phyloP scores from a whole-genome alignment of 2,329 filamentous ascomycete genomes.

The Lachnellula hyalina region DNA sequence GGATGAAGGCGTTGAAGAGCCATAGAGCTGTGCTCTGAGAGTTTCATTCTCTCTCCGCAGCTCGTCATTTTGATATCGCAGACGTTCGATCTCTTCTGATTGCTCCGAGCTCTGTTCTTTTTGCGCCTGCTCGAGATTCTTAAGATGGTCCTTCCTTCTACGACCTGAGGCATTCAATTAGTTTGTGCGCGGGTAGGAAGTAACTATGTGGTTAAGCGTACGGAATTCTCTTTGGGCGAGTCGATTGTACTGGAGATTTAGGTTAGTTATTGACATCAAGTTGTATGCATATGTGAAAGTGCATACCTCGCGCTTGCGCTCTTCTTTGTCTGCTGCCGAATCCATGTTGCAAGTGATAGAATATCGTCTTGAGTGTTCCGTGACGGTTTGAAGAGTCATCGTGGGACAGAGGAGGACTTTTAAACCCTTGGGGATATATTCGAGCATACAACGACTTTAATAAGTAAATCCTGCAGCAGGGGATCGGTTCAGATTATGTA shows the following conservation, averaged over 20 bases:
- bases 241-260: constrained; percentile 33
- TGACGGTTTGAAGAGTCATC: constrained; percentile 23
- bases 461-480: constrained; percentile 14
- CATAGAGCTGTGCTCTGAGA: constrained; percentile 33
- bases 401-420: constrained; percentile 10
- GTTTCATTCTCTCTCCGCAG: constrained; percentile 37
- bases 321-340: constrained; percentile 30
- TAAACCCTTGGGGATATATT: constrained; percentile 11
- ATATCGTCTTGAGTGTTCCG: constrained; percentile 21
- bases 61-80: constrained; percentile 36
- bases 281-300: background rate
- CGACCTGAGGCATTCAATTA: constrained; percentile 32
- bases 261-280: background rate
- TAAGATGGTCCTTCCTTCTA: constrained; percentile 39
- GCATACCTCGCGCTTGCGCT: constrained; percentile 32
- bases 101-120: constrained; percentile 35
- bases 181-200: constrained; percentile 1
- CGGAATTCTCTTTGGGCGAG: constrained; percentile 41
- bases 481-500: constrained; percentile 25
- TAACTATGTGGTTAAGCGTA: constrained; percentile 25
- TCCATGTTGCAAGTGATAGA: constrained; percentile 26
- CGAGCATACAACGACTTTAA: constrained; percentile 4
- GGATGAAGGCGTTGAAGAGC: constrained; percentile 27
- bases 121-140: constrained; percentile 38
- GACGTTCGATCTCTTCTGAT: constrained; percentile 36